These are phyloP conservation scores for Cotoneaster glaucophyllus DNA, from an alignment of 306 rosid species.

Conservation along the genomic window DNA sequence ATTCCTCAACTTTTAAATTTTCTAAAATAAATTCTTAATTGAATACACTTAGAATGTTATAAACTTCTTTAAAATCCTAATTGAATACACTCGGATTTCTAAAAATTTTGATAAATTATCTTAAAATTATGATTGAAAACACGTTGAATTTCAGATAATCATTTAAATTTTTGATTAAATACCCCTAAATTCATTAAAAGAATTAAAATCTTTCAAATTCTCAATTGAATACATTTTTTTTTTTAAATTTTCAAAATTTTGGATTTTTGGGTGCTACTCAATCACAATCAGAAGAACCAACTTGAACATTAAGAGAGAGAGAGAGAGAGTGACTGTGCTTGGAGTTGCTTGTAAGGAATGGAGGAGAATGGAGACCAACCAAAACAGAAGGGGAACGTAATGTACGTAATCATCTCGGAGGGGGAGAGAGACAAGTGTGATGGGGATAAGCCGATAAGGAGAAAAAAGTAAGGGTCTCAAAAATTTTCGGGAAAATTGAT, in stretches of 20 bases:
- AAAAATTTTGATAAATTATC: no score
- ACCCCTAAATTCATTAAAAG: no score
- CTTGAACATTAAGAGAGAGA: neutral
- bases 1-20: no score
- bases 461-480: constrained; percentile 10
- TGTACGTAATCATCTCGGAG: neutral
- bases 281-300: neutral
- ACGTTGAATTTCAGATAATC: no score
- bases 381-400: neutral
- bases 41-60: no score
- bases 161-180: no score
- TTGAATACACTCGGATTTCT: no score
- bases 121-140: no score
- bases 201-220: no score
- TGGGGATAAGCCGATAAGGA: constrained; percentile 1
- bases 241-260: neutral
- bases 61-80: no score
- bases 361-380: neutral
- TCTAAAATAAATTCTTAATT: no score
- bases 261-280: neutral
- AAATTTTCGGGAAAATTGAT: neutral
- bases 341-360: neutral
- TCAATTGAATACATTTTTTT: no score
- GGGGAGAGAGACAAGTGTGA: neutral
- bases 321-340: neutral